Percentiles rank a stretch among this genome's conserved stretches.
Conservation (phyloP, 306 rosid species). For the Prunus fruticosa region DNA sequence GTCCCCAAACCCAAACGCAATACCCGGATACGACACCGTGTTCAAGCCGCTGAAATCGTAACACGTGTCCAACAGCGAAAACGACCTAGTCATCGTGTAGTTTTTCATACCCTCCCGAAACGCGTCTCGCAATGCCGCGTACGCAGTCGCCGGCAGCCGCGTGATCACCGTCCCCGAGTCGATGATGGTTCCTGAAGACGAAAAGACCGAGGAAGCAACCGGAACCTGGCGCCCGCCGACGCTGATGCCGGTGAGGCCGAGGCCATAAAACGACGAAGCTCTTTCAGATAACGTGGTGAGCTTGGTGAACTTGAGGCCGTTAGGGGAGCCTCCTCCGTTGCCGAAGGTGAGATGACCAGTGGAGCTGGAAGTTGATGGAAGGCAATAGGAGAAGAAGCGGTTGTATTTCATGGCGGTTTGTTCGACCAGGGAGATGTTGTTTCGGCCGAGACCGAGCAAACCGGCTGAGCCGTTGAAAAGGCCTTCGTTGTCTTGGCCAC, state of each 20-base stretch:
- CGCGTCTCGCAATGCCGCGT: conserved; percentile 10
- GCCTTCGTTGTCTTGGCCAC: conserved; percentile 74
- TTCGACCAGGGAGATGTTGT: conserved; percentile 58
- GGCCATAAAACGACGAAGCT: conserved; percentile 45
- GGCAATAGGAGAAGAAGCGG: conserved; percentile 66
- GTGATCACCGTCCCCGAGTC: conserved; percentile 29
- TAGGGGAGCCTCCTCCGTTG: background rate
- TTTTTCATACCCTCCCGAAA: conserved; percentile 17
- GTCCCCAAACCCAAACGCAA: conserved; percentile 8
- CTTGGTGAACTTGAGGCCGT: conserved; percentile 48
- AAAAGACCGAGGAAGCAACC: conserved; percentile 17
- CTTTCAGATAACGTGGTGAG: conserved; percentile 23
- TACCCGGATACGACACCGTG: background rate
- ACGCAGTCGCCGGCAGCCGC: conserved; percentile 20
- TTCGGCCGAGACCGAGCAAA: conserved; percentile 74
- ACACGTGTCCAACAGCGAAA: conserved; percentile 24
- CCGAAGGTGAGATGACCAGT: conserved; percentile 54
- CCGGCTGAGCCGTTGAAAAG: conserved; percentile 57
- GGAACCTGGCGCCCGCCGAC: conserved; percentile 39
- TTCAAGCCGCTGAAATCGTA: background rate
- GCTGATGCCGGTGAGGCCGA: conserved; percentile 33
- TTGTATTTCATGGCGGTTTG: conserved; percentile 53
- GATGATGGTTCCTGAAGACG: conserved; percentile 15
- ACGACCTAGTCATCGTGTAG: background rate
- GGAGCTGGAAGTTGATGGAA: conserved; percentile 57